A percentile compares a stretch with the other conserved stretches of the same genome.
Conservation (phyloP, 805 yeast species). For the Candida ulmi region DNA sequence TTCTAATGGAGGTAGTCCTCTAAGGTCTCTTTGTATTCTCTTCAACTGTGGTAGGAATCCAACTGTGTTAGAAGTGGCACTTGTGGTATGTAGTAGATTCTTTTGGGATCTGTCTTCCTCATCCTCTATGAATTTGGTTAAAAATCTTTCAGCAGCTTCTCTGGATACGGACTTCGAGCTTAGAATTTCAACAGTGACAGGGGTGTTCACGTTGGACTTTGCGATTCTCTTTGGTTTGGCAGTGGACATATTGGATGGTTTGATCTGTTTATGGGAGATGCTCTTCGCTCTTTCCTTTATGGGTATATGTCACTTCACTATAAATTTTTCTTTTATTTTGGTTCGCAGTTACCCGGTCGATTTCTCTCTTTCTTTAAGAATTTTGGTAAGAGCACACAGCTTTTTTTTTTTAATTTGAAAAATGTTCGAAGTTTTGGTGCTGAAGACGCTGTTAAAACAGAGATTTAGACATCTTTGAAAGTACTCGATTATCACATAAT, state of each 20-base stretch:
- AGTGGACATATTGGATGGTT: constrained; percentile 3
- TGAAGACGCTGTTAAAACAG: neutral
- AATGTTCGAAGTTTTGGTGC: neutral
- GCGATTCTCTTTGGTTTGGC: constrained; percentile 16
- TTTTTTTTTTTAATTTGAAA: neutral
- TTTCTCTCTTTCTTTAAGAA: too few species aligned
- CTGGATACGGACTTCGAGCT: constrained; percentile 24
- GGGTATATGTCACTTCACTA: too few species aligned
- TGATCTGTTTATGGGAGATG: too few species aligned
- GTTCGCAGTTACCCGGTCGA: too few species aligned
- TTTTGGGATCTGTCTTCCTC: constrained; percentile 16
- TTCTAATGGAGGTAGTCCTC: constrained; percentile 69
- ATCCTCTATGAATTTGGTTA: constrained; percentile 36
- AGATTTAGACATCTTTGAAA: too few species aligned
- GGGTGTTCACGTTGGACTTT: constrained; percentile 20
- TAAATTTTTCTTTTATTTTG: too few species aligned
- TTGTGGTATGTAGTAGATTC: constrained; percentile 16
- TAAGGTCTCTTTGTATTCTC: constrained; percentile 70
- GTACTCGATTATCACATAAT: neutral
- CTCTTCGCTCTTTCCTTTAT: too few species aligned
- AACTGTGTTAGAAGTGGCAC: constrained; percentile 16
- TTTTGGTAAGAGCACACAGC: neutral
- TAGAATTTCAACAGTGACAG: constrained; percentile 16
- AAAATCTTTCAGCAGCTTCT: constrained; percentile 39
- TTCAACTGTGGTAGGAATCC: constrained; percentile 50